Percentiles rank a stretch among this genome's conserved stretches.
Conservation (phyloP, 768 basidiomycete genomes). For the Termitomyces sp. region DNA sequence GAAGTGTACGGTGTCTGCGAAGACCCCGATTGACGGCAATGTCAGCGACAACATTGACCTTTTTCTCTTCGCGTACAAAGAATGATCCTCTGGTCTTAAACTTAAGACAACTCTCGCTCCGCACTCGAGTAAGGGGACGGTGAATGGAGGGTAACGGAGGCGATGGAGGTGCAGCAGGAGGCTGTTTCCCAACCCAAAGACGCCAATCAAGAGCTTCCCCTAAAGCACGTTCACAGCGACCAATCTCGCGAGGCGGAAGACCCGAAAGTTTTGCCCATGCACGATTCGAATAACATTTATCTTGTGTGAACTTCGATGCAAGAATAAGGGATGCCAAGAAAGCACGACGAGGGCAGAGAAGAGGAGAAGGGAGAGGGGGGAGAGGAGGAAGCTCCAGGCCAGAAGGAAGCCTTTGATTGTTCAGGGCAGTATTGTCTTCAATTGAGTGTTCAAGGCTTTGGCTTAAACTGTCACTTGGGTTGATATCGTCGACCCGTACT, state of each 20-base stretch:
- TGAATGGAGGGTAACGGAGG: slow-evolving; percentile 15
- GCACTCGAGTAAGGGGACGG: slow-evolving; percentile 43
- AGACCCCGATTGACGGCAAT: slow-evolving; percentile 19
- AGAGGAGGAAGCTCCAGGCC: slow-evolving; percentile 17
- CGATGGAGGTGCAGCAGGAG: slow-evolving; percentile 21
- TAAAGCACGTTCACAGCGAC: slow-evolving; percentile 83
- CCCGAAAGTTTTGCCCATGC: slow-evolving; percentile 96
- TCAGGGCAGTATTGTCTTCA: background rate
- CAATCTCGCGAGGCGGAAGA: slow-evolving; percentile 79
- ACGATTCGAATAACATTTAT: slow-evolving; percentile 88
- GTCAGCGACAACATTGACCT: background rate
- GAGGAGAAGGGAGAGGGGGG: slow-evolving; percentile 63
- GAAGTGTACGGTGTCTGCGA: slow-evolving; percentile 39
- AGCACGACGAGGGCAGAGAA: slow-evolving; percentile 84
- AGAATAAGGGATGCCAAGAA: slow-evolving; percentile 88
- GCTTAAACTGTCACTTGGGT: slow-evolving; percentile 15
- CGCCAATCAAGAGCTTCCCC: slow-evolving; percentile 86
- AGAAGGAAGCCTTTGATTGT: slow-evolving; percentile 3
- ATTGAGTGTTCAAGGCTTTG: slow-evolving; percentile 9
- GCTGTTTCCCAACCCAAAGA: slow-evolving; percentile 85
- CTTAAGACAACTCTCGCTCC: slow-evolving; percentile 42
- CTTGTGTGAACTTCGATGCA: slow-evolving; percentile 91
- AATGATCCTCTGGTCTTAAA: slow-evolving; percentile 18
- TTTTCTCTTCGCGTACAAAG: slow-evolving; percentile 17
- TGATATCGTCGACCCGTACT: slow-evolving; percentile 34